Conservation (phyloP, 2,329 filamentous ascomycete species). For the Cercospora citrullina region DNA sequence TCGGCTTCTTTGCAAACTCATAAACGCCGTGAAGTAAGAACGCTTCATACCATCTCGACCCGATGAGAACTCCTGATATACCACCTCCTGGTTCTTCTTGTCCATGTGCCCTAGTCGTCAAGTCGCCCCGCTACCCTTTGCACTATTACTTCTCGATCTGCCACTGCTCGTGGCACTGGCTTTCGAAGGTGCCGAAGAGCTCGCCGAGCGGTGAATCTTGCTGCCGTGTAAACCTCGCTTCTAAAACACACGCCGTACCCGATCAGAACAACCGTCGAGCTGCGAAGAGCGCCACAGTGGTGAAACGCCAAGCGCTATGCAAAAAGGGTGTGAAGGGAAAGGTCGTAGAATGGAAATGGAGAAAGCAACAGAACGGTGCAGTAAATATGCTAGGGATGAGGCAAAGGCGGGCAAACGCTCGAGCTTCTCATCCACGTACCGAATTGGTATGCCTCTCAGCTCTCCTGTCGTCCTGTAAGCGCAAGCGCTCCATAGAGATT, state of each 20-base stretch:
- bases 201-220: slow-evolving; percentile 26
- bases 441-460: slow-evolving; percentile 38
- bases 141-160: slow-evolving; percentile 28
- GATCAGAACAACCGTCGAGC: slow-evolving; percentile 30
- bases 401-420: slow-evolving; percentile 21
- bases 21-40: slow-evolving; percentile 7
- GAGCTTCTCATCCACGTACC: slow-evolving; percentile 39
- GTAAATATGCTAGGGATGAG: slow-evolving; percentile 27
- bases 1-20: slow-evolving; percentile 19
- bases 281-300: slow-evolving; percentile 8
- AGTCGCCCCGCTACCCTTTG: slow-evolving; percentile 21
- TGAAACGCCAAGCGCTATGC: slow-evolving; percentile 20
- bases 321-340: slow-evolving; percentile 3
- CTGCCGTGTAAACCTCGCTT: slow-evolving; percentile 28
- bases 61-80: slow-evolving; percentile 5
- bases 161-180: slow-evolving; percentile 16
- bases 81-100: slow-evolving; percentile 2
- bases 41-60: slow-evolving; percentile 11
- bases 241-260: slow-evolving; percentile 26
- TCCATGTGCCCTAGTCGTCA: slow-evolving; percentile 8
- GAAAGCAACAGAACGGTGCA: slow-evolving; percentile 18
- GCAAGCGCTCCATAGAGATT: slow-evolving; percentile 79
- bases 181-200: slow-evolving; percentile 16
- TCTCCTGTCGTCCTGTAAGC: slow-evolving; percentile 78
- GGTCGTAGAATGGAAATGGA: slow-evolving; percentile 15